phyloP scores from a whole-genome alignment of 768 basidiomycete species.

The Suillus brevipes region DNA sequence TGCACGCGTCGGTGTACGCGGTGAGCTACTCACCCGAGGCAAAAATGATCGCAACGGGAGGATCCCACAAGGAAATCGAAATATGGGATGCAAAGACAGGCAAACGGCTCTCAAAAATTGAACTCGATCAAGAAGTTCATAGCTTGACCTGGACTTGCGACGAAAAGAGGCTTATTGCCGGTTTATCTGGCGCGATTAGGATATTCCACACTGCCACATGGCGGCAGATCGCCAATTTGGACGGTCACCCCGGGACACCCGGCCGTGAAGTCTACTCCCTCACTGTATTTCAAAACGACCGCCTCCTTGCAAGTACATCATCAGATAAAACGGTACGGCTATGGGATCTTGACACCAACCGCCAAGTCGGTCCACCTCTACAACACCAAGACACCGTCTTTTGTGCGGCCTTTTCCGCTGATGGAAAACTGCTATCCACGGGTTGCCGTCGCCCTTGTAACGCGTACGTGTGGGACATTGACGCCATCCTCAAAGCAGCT shows the following conservation, averaged over 20 bases:
- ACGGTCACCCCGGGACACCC: neutral
- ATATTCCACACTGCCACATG: conserved; percentile 1
- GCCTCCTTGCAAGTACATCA: conserved; percentile 3
- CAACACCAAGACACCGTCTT: no score
- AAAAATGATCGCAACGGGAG: neutral
- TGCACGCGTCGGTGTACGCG: rapidly evolving
- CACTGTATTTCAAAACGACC: neutral
- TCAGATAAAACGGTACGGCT: conserved; percentile 3
- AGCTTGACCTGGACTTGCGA: neutral
- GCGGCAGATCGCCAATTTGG: neutral
- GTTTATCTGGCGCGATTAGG: neutral
- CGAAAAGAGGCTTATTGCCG: neutral
- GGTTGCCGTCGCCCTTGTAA: neutral
- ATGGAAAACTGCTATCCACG: conserved; percentile 6
- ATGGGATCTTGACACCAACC: conserved; percentile 7
- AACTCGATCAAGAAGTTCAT: neutral
- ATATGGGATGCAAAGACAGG: neutral
- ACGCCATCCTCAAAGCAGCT: neutral
- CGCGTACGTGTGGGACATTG: neutral
- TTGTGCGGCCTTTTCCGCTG: neutral
- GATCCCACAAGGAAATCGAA: neutral
- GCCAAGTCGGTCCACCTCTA: neutral
- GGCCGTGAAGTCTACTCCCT: neutral
- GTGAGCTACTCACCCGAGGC: neutral
- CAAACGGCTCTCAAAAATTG: neutral